Base-by-base conservation (phyloP, 2,329 filamentous ascomycete species). In the Exophiala dermatitidis region DNA sequence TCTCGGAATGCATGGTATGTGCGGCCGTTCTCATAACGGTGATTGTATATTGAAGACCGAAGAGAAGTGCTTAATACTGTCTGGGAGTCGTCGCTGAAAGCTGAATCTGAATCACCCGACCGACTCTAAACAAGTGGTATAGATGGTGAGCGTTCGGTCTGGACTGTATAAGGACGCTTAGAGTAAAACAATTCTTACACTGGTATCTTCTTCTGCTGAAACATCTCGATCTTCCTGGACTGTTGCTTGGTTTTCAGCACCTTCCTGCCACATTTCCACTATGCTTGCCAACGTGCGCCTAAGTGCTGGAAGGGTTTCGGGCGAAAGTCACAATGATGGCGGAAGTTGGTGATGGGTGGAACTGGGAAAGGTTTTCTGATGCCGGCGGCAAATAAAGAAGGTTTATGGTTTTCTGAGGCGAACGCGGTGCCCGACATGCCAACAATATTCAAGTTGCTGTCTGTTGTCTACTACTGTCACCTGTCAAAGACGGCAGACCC, bases 1-100 rank as follows among this genome's bases (percentile, higher is more conserved):
- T 67, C 64, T 41, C 69, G 67, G 29, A 41, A 58, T 4, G 69
- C 69, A 56, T 72, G 70, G 52, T 73, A 73, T 37, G 70, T 68
- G 10, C 71, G 68, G 50, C 71, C 71, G 56, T 73, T 72, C 59
- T 72, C 70, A 28, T 58, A 54, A n/a, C n/a, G 42, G 46, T 58
- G 54, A 12, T 47, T 49, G 36, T 43, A 47, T n/a, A 58, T 49
- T 2, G 56, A 58, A 5, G 52, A 56, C 8, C 38, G 33, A 2
- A 58, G 32, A 6, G 52, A 55, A 32, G 52, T 42, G 38, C 48
- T 58, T 10, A 44, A 33, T 3, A 48, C 47, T 28, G 45, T 46
- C 29, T 45, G 42, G 10, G 5, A 4, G 45, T 55, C 42, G 52
- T 53, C 51, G 46, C 47, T 46, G 36, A 55, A 46, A 2, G 46